Conservation (phyloP, 225 moss, liverwort and hornwort genomes). For the Antitrichia curtipendula region DNA sequence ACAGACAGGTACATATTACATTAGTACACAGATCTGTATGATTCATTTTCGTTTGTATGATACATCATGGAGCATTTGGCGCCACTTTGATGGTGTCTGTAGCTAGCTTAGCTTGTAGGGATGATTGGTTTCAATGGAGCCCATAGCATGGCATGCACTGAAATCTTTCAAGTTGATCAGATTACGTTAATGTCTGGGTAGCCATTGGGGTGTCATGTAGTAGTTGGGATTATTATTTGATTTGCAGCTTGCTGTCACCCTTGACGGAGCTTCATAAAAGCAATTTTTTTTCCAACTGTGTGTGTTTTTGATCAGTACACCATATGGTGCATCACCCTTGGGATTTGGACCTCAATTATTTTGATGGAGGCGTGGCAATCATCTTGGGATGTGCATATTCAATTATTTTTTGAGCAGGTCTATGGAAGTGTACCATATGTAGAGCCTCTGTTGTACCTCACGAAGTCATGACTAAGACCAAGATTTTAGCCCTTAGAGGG, state of each 20-base stretch:
- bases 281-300: not conserved
- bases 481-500: not conserved
- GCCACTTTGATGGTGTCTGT: not conserved
- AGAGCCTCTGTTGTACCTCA: not conserved
- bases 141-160: not conserved
- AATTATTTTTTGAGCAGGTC: constrained; percentile 4
- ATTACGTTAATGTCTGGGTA: not conserved
- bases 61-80: constrained; percentile 7
- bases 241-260: constrained; percentile 9
- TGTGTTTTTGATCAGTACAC: not conserved
- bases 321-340: not conserved
- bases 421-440: not conserved
- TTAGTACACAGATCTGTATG: not conserved
- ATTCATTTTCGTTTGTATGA: constrained; percentile 11
- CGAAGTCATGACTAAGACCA: not conserved
- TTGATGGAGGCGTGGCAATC: not conserved
- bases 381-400: not conserved
- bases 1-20: not conserved
- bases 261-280: not conserved
- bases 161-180: not conserved
- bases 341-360: not conserved
- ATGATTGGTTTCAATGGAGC: not conserved
- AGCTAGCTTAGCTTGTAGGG: not conserved
- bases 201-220: not conserved
- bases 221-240: not conserved